Evolutionary conservation across 768 basidiomycete species (phyloP), one percentile per base, ranked within the genome.

Genomic region (Porphyrellus cyaneotinctus): DNA sequence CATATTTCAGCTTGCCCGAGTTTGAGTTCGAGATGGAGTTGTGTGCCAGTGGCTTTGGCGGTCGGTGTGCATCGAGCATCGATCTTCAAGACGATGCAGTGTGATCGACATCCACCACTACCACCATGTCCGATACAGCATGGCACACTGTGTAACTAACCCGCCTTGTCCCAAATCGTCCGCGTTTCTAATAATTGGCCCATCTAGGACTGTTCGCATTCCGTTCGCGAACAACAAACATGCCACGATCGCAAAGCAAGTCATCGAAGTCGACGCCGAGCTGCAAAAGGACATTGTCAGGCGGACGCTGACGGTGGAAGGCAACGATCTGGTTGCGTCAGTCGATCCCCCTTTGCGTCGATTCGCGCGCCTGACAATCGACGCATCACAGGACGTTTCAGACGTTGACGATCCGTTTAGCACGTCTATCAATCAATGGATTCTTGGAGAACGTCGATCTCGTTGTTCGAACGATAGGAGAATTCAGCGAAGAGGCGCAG

Each of bases 381-480:
- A 31, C 7, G 37, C 6, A 51, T 39, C 26, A 22, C 37, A 91
- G 91, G 49, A 84, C 76, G 14, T 89, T 88, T 69, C 78, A 77
- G 22, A 90, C 88, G 1, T 72, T 91, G 49, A 97, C 93, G 0
- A 75, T 95, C 53, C 84, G 94, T 32, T 73, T 95, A n/a, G 85
- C 91, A 4, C 81, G 94, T 51, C 75, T 97, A 43, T 82, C 87
- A 0, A 76, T 88, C 44, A 97, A 97, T 60, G 85, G 84, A 14
- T 95, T 90, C 70, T 76, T 97, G 43, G 93, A 95, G 65, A 94
- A 93, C 61, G 78, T 93, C 30, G 91, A 95, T 64, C 77, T 97
- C 32, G 82, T 95, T 43, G 78, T 86, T 13, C 83, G 89, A 36
- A 95, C 92, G 18, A 75, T 97, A 55, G 80, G 81, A 43, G 83